These are phyloP conservation scores for Adansonia rubrostipa DNA, from an alignment of 441 rosid genomes.

Conservation along the genomic window DNA sequence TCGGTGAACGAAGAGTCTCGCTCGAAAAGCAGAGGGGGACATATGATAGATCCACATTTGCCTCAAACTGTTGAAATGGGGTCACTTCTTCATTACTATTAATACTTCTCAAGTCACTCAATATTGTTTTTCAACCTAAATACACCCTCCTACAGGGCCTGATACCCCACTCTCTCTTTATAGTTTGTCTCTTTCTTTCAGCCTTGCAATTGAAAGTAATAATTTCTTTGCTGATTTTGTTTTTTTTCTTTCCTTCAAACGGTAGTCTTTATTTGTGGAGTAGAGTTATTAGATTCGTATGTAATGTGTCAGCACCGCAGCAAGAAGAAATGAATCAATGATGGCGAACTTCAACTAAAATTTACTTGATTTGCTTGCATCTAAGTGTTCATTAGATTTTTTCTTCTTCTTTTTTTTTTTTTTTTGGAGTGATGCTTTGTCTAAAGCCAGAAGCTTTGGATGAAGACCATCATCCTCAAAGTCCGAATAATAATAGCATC, in stretches of 20 bases:
- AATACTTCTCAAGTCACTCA: background rate
- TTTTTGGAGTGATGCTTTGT: conserved; percentile 60
- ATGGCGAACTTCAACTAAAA: background rate
- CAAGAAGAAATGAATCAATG: conserved; percentile 8
- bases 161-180: conserved; percentile 11
- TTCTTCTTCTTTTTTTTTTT: background rate
- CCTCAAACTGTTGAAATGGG: conserved; percentile 2
- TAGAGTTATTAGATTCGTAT: background rate
- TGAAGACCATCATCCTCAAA: conserved; percentile 47
- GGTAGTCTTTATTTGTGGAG: conserved; percentile 10
- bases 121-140: background rate
- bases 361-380: background rate
- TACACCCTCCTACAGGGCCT: background rate
- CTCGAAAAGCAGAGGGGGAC: background rate
- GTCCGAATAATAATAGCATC: conserved; percentile 17
- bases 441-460: conserved; percentile 71
- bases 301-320: background rate
- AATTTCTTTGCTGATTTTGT: background rate
- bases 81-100: background rate
- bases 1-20: conserved; percentile 16
- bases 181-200: conserved; percentile 4
- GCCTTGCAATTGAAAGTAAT: background rate
- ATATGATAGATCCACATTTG: background rate
- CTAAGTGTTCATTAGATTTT: background rate
- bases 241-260: background rate